Base-by-base conservation (phyloP, 179 eudicot species). In the Carnegiea gigantea region DNA sequence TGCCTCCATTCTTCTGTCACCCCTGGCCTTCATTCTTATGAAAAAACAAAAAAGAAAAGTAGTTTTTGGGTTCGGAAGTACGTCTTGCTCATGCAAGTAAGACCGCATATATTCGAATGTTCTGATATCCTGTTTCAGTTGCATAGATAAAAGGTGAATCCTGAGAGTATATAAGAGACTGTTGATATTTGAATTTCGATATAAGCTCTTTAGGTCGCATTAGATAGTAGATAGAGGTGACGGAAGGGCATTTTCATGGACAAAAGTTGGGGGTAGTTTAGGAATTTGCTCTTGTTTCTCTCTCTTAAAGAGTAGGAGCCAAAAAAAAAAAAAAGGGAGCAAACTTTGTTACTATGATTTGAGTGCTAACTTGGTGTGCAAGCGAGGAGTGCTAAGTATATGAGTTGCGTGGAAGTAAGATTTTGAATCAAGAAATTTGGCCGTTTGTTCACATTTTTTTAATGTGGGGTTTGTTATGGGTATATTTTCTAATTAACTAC, bases 341-440 rank as follows among this genome's bases (percentile, higher is more conserved):
- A 84, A 77, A 78, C 84, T 84, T 81, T 43, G 79, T 75, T 75
- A 43, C 24, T 23, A 78, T 59, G 76, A 65, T 53, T 33, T 51
- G 20, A 7, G 13, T 26, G 30, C 6, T 70, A 81, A 46, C 67
- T 82, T 85, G 70, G 84, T 33, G 81, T 84, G 28, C 9, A 84
- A 84, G 83, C 20, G 78, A 83, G 62, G 78, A 54, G 77, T 48
- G 48, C 21, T 40, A 46, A 26, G 48, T 53, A 30, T 14, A 46
- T 40, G 85, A 44, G 85, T 44, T 80, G 62, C 78, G 81, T 84
- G 79, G 20, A 80, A 75, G 71, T 48, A 54, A 76, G 51, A 68
- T 65, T 73, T 75, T 36, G 54, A 73, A 73, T 62, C 30, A 33
- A 54, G 5, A 43, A 17, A 14, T 38, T 62, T 60, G 79, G 79